Percentiles rank a stretch among this genome's conserved stretches.
phyloP scores from a whole-genome alignment of 495 filamentous ascomycete genomes.

The Penicillium pancosmium region DNA sequence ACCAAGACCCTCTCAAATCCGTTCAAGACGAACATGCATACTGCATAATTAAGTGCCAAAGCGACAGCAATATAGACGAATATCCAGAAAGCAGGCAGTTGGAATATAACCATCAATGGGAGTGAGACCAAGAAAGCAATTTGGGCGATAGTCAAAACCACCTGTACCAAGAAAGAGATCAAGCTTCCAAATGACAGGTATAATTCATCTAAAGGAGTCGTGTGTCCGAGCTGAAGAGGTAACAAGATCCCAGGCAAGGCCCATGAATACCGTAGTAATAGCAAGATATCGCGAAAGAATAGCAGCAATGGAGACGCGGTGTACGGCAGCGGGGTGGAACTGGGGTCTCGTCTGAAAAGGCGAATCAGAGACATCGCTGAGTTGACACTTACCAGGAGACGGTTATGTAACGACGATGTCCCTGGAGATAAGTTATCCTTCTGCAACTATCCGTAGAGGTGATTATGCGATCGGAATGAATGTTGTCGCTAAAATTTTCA shows the following conservation, averaged over 20 bases:
- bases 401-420: background rate
- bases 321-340: conserved; percentile 46
- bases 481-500: background rate
- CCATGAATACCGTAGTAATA: conserved; percentile 53
- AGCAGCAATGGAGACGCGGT: conserved; percentile 62
- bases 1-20: conserved; percentile 24
- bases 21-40: conserved; percentile 55
- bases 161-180: conserved; percentile 52
- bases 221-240: conserved; percentile 52
- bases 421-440: background rate
- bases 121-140: conserved; percentile 43
- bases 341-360: conserved; percentile 4
- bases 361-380: conserved; percentile 3
- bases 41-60: conserved; percentile 46
- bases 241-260: conserved; percentile 55
- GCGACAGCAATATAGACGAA: conserved; percentile 38
- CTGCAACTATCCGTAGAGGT: background rate
- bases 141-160: conserved; percentile 47
- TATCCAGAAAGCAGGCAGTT: conserved; percentile 54
- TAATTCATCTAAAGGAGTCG: conserved; percentile 60
- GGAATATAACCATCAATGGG: conserved; percentile 49
- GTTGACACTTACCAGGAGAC: background rate
- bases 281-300: conserved; percentile 54
- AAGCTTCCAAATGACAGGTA: conserved; percentile 52
- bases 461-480: background rate